phyloP scores from a whole-genome alignment of 208 protist genomes.

The Leishmania guyanensis region DNA sequence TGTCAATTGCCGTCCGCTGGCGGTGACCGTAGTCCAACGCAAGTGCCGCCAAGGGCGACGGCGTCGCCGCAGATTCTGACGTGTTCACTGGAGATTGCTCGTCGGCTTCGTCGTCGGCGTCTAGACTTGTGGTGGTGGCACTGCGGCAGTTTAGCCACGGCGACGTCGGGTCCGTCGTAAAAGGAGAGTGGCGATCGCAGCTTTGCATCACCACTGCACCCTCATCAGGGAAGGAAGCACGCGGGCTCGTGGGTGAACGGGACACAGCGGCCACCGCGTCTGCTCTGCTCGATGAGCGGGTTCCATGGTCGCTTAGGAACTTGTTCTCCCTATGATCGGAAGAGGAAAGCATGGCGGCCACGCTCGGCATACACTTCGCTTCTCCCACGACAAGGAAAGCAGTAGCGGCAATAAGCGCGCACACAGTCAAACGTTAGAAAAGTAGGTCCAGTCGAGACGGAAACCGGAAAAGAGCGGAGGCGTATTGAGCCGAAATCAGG shows the following conservation, averaged over 20 bases:
- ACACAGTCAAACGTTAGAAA: neutral
- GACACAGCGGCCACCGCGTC: neutral
- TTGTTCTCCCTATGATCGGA: constrained; percentile 4
- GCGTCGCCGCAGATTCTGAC: constrained; percentile 2
- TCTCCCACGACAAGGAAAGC: neutral
- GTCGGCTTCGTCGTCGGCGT: constrained; percentile 34
- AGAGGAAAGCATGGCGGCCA: constrained; percentile 7
- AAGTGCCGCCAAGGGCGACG: constrained; percentile 10
- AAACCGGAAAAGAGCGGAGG: neutral
- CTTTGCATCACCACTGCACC: neutral
- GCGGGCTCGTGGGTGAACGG: neutral
- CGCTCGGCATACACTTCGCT: neutral
- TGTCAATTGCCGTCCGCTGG: neutral
- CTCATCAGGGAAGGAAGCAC: neutral
- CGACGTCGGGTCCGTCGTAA: neutral
- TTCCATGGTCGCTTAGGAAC: neutral
- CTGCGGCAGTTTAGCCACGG: constrained; percentile 12
- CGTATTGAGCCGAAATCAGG: neutral
- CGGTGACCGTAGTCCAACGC: constrained; percentile 2
- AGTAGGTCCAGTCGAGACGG: neutral
- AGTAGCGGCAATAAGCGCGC: neutral
- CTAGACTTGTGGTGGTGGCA: constrained; percentile 21
- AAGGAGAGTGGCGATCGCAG: constrained; percentile 1
- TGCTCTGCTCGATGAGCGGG: neutral
- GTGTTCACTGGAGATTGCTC: constrained; percentile 10